Base-by-base conservation (phyloP, 441 rosid species). In the Arabidopsis hybrid region DNA sequence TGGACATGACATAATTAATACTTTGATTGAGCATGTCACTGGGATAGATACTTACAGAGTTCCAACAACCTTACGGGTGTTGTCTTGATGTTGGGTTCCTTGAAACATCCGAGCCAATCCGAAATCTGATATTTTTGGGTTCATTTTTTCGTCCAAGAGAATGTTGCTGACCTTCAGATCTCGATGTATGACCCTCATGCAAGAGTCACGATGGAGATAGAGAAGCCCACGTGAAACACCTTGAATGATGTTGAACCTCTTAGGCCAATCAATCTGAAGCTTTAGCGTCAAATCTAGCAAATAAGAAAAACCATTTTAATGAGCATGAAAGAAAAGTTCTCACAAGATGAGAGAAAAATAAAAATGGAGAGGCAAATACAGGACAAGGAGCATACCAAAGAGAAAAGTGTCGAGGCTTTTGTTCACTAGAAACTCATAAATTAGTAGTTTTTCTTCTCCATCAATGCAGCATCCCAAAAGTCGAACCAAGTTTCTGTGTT, bases 401-500 rank as follows among this genome's bases (percentile, higher is more conserved):
- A 61, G 45, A 53, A 72, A 78, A 5, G 60, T 63, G 56, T 86
- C 86, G 77, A 86, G 75, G 72, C 85, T 84, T 60, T 77, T 78
- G 52, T 82, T 81, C 5, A 74, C 78, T 80, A 82, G 60, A 65
- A 67, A 81, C 58, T 83, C 87, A 16, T 85, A 85, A 9, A 83
- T 73, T 67, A 83, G 29, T 72, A 85, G 70, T 53, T 68, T 81
- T 11, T 83, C 85, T 40, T 81, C 82, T 60, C 79, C 78, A 38
- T 81, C 79, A 49, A 81, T 57, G 50, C 83, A 84, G 29, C 78
- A 81, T 14, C 89, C 84, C 5, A 81, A 65, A 14, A 86, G 73
- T 31, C 80, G 60, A 39, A 84, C 85, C 4, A 86, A 84, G 64
- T 84, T 84, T 35, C 78, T 36, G 7, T 86, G 90, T 72, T 84